Conservation (phyloP, 208 protist genomes). For the Trypanosomatidae sp. region DNA sequence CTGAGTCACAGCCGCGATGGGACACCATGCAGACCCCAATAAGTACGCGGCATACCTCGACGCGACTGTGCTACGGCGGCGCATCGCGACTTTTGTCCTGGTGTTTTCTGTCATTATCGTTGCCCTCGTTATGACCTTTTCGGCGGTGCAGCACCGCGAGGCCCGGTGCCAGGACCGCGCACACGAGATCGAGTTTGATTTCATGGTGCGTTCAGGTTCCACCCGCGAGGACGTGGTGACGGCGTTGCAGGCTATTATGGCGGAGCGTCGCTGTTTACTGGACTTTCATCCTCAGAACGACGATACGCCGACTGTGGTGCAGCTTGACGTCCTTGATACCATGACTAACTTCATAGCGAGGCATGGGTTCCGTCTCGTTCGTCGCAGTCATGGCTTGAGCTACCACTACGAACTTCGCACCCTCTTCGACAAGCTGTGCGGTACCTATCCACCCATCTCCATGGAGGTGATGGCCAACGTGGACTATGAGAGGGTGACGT, state of each 20-base stretch:
- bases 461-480: conserved; percentile 86
- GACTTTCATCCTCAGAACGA: conserved; percentile 24
- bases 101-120: conserved; percentile 67
- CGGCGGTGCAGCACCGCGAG: conserved; percentile 58
- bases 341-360: conserved; percentile 16
- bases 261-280: conserved; percentile 18
- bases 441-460: conserved; percentile 42
- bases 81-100: conserved; percentile 70
- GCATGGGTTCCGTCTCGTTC: conserved; percentile 69
- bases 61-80: conserved; percentile 43
- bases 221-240: conserved; percentile 32
- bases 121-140: conserved; percentile 55
- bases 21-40: conserved; percentile 37
- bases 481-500: conserved; percentile 70
- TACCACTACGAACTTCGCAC: conserved; percentile 58
- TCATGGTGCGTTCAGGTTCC: conserved; percentile 24
- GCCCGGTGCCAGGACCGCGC: conserved; percentile 73
- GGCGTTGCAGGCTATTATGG: conserved; percentile 30
- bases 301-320: conserved; percentile 16
- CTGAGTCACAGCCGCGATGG: conserved; percentile 19
- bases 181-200: conserved; percentile 38
- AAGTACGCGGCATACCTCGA: conserved; percentile 42
- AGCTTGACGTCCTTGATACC: conserved; percentile 71
- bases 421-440: conserved; percentile 62
- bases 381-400: conserved; percentile 23